phyloP scores from a whole-genome alignment of 192 early-diverging fungal genomes.

The Pecoramyces ruminantium region DNA sequence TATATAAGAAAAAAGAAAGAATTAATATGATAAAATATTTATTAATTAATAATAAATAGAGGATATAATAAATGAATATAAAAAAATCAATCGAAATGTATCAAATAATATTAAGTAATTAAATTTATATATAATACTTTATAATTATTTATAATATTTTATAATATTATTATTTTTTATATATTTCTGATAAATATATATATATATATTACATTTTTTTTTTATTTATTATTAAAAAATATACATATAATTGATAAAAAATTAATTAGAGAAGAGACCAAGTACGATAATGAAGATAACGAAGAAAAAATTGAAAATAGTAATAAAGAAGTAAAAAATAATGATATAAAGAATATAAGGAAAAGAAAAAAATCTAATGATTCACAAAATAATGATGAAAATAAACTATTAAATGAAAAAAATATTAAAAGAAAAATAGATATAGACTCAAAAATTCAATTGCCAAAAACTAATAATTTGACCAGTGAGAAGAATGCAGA shows the following conservation, averaged over 20 bases:
- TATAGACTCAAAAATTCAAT: not conserved
- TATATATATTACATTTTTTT: too few species aligned
- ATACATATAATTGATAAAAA: too few species aligned
- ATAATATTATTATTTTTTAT: not conserved
- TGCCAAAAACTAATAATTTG: too few species aligned
- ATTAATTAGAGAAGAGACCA: too few species aligned
- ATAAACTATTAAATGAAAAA: not conserved
- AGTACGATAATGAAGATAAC: too few species aligned
- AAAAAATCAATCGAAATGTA: not conserved
- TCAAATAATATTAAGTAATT: not conserved
- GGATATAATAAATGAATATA: not conserved
- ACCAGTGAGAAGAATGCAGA: too few species aligned
- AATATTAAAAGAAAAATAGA: not conserved
- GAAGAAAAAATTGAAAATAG: not conserved
- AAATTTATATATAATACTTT: not conserved
- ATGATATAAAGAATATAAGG: not conserved
- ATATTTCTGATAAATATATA: too few species aligned
- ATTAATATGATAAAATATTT: too few species aligned
- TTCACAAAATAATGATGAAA: not conserved
- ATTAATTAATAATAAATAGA: not conserved
- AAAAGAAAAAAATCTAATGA: not conserved
- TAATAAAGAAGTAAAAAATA: not conserved
- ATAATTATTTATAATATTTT: not conserved
- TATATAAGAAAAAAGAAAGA: too few species aligned
- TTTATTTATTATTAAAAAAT: too few species aligned